Percentiles rank a stretch among this genome's conserved stretches.
phyloP scores from a whole-genome alignment of 257 asterid genomes.

The Salvia splendens region DNA sequence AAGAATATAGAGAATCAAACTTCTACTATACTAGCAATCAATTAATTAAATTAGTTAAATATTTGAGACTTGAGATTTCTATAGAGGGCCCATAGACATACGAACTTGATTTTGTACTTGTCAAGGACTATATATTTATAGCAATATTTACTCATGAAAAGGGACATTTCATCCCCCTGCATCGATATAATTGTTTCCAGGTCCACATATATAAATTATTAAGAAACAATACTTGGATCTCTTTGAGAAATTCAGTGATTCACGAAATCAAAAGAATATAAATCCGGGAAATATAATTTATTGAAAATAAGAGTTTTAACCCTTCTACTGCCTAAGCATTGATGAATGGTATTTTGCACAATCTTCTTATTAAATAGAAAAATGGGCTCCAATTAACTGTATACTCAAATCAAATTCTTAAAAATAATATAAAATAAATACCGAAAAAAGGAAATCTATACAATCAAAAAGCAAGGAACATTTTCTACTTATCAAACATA shows the following conservation, averaged over 20 bases:
- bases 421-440: neutral
- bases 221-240: constrained; percentile 11
- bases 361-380: constrained; percentile 34
- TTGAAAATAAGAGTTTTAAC: constrained; percentile 36
- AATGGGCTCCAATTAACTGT: neutral
- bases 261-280: constrained; percentile 22
- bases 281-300: constrained; percentile 21
- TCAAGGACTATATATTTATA: constrained; percentile 34
- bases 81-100: constrained; percentile 27
- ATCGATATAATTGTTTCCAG: constrained; percentile 31
- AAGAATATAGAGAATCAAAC: too few relatives aligned
- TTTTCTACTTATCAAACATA: neutral
- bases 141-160: constrained; percentile 41
- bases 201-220: constrained; percentile 29
- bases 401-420: neutral
- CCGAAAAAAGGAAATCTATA: neutral
- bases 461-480: neutral
- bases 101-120: constrained; percentile 25
- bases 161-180: constrained; percentile 45
- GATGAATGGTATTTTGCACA: constrained; percentile 30
- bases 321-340: constrained; percentile 35
- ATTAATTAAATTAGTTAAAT: too few relatives aligned
- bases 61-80: neutral
- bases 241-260: neutral
- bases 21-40: too few relatives aligned